A percentile compares a stretch with the other conserved stretches of the same genome.
Evolutionary conservation across 768 basidiomycete genomes (phyloP).

Genomic region (Floccularia luteovirens): DNA sequence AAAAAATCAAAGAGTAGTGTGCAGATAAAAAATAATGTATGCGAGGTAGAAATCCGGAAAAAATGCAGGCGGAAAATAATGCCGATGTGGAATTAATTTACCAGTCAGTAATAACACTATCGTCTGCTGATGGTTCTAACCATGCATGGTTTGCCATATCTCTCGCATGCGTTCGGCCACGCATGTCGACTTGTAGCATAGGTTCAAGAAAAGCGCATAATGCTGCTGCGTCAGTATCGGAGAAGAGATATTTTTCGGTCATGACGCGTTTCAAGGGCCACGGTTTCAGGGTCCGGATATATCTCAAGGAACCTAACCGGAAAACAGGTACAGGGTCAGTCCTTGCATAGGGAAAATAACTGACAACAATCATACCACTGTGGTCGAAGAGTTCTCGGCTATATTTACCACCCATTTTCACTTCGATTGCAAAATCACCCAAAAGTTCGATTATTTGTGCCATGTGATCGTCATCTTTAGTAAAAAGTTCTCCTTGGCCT

Average conservation of each 20-base stretch:
- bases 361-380: slow-evolving; percentile 33
- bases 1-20: too few relatives aligned
- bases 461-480: slow-evolving; percentile 94
- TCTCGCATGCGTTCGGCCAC: slow-evolving; percentile 58
- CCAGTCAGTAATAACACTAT: slow-evolving; percentile 38
- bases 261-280: slow-evolving; percentile 84
- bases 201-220: slow-evolving; percentile 66
- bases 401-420: slow-evolving; percentile 81
- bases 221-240: slow-evolving; percentile 44
- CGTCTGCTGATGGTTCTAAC: slow-evolving; percentile 39
- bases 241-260: slow-evolving; percentile 81
- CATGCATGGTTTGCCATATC: slow-evolving; percentile 74
- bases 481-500: slow-evolving; percentile 71
- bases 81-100: slow-evolving; percentile 14
- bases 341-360: background rate
- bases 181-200: slow-evolving; percentile 69
- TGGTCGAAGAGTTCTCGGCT: slow-evolving; percentile 81
- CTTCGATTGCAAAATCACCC: slow-evolving; percentile 65
- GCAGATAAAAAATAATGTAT: too few relatives aligned
- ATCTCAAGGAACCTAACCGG: slow-evolving; percentile 52
- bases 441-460: slow-evolving; percentile 91
- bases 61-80: background rate
- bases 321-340: slow-evolving; percentile 4
- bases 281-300: slow-evolving; percentile 66
- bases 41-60: too few relatives aligned